Conservation (phyloP, 1,284 basidiomycete genomes). For the Moesziomyces globuligerus region DNA sequence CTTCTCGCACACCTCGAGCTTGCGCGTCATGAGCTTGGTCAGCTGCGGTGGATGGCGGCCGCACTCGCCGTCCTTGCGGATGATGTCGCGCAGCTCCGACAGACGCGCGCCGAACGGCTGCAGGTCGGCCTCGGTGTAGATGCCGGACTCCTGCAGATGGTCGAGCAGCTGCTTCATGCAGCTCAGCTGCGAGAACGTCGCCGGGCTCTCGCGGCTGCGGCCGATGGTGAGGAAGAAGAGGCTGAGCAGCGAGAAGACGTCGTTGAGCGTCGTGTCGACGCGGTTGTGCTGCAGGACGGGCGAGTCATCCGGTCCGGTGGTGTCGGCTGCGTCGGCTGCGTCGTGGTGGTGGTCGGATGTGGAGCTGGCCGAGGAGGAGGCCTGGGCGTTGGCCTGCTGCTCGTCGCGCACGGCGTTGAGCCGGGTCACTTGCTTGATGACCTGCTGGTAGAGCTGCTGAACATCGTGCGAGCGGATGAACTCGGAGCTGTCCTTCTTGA, state of each 20-base stretch:
- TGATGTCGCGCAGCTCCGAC: constrained; percentile 62
- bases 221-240: constrained; percentile 67
- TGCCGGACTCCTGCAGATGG: constrained; percentile 64
- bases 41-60: constrained; percentile 86
- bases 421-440: constrained; percentile 94
- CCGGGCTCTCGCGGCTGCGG: constrained; percentile 63
- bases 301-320: constrained; percentile 36
- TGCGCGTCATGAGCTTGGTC: constrained; percentile 87
- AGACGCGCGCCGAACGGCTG: constrained; percentile 62
- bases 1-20: constrained; percentile 83
- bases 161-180: constrained; percentile 67
- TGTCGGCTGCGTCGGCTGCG: constrained; percentile 11
- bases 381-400: constrained; percentile 48
- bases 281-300: constrained; percentile 57
- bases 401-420: constrained; percentile 88
- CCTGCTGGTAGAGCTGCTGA: constrained; percentile 88
- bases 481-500: constrained; percentile 86
- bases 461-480: constrained; percentile 94
- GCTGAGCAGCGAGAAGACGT: constrained; percentile 65
- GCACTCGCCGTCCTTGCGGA: constrained; percentile 70
- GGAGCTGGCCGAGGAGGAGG: constrained; percentile 34
- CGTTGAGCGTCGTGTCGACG: constrained; percentile 66
- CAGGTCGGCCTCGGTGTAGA: constrained; percentile 65
- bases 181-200: constrained; percentile 63
- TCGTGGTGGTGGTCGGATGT: constrained; percentile 41